Evolutionary conservation across 768 basidiomycete genomes (phyloP).

Genomic region (Hygrophorus russula): DNA sequence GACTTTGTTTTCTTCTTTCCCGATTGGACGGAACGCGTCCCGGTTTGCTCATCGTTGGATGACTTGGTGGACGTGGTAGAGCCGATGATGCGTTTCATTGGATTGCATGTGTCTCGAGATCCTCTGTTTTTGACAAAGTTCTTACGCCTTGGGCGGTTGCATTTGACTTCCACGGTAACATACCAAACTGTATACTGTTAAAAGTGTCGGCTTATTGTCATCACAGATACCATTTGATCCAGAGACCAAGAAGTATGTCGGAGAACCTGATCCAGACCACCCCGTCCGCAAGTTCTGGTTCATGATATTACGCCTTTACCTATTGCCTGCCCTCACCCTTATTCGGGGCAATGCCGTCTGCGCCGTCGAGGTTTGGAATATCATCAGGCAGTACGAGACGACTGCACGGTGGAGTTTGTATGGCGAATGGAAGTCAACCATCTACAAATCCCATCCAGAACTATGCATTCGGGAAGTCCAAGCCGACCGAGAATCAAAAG

Average conservation of each 20-base stretch:
- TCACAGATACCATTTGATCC: slow-evolving; percentile 39
- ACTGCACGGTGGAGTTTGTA: slow-evolving; percentile 83
- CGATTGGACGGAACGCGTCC: slow-evolving; percentile 65
- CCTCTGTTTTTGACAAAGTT: slow-evolving; percentile 71
- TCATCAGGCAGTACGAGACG: slow-evolving; percentile 70
- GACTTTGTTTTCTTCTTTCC: slow-evolving; percentile 90
- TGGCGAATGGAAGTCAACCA: slow-evolving; percentile 82
- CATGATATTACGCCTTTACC: slow-evolving; percentile 62
- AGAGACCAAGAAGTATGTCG: slow-evolving; percentile 47
- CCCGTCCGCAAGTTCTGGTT: slow-evolving; percentile 78
- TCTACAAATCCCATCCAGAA: slow-evolving; percentile 68
- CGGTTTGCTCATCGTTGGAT: slow-evolving; percentile 47
- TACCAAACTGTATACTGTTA: background rate
- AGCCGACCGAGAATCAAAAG: slow-evolving; percentile 81
- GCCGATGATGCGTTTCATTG: slow-evolving; percentile 70
- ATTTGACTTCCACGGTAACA: slow-evolving; percentile 45
- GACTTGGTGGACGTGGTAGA: slow-evolving; percentile 71
- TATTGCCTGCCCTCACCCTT: slow-evolving; percentile 81
- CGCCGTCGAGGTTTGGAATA: slow-evolving; percentile 87
- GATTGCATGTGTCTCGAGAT: slow-evolving; percentile 73
- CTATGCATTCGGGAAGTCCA: slow-evolving; percentile 72
- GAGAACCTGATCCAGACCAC: slow-evolving; percentile 42
- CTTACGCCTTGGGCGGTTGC: slow-evolving; percentile 61
- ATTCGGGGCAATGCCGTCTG: slow-evolving; percentile 80
- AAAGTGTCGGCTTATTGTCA: background rate